Evolutionary conservation across 495 filamentous ascomycete species (phyloP), one percentile per base, ranked within the genome.

Genomic region (Aspergillus funiculosus): DNA sequence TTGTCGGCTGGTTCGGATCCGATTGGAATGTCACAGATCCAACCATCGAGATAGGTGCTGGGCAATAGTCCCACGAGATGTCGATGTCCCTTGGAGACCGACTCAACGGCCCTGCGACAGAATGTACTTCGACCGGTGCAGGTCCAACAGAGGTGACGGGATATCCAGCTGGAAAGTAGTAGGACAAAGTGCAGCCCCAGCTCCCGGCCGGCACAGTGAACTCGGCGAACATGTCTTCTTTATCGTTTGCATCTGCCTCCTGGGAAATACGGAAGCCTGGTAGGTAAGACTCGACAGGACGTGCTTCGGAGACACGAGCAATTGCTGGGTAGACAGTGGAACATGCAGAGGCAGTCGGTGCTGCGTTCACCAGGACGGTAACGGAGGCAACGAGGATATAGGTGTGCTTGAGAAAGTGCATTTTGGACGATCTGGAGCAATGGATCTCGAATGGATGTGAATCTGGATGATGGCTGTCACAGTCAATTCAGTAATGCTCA

Each of bases 111-210:
- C 45, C 45, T n/a, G 45, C 18, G 1, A 46, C 43, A 5, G 36
- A 40, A 20, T 40, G 40, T n/a, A 40, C 27, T 28, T 48, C 45
- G 1, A 48, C 45, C n/a, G 45, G 45, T 1, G 45, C 45, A 2
- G 38, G 20, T 0, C 36, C 45, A 21, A 40, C 35, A 7, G 27
- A 34, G 27, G 38, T 40, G 20, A 48, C 27, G 8, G 36, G 19
- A 3, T n/a, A 18, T 0, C 28, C 45, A 9, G 45, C 28, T 0
- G 45, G 45, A 36, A 48, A 39, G 27, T n/a, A 40, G 28, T 48
- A 48, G 3, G 35, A 40, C 4, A 48, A 36, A 5, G 45, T 40
- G 35, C 45, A 48, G 1, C 45, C 45, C 45, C 45, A 48, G 45
- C 27, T 39, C 13, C 45, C 27, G 27, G 36, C 39, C 11, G 45